Percentiles rank a stretch among this genome's conserved stretches.
phyloP scores from a whole-genome alignment of 805 yeast species.

The Ascoidea tarda region DNA sequence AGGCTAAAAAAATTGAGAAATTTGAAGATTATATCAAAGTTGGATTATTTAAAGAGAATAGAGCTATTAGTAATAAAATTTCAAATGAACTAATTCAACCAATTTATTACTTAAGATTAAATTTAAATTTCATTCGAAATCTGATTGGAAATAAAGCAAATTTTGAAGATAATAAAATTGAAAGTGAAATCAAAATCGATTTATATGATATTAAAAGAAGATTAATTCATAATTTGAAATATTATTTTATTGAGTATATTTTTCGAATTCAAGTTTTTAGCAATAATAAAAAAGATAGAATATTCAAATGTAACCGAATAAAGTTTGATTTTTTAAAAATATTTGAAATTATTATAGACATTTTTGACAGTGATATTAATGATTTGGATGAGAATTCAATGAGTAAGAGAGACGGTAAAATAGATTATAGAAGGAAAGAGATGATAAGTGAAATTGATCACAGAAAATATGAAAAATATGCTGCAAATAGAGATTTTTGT shows the following conservation, averaged over 20 bases:
- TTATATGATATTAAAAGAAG: not conserved
- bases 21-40: not conserved
- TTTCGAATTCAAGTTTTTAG: not conserved
- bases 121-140: too few relatives aligned
- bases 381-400: not conserved
- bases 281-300: not conserved
- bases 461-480: not conserved
- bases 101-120: too few relatives aligned
- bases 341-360: too few relatives aligned
- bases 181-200: not conserved
- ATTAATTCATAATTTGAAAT: too few relatives aligned
- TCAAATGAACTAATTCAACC: not conserved
- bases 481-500: not conserved
- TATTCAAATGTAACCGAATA: too few relatives aligned
- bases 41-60: not conserved
- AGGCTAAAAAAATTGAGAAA: too few relatives aligned
- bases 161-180: not conserved
- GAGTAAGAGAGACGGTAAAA: too few relatives aligned
- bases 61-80: too few relatives aligned
- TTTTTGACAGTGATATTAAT: not conserved
- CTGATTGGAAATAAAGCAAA: not conserved
- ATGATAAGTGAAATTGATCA: not conserved
- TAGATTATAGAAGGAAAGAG: too few relatives aligned
- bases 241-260: not conserved
- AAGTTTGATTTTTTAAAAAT: not conserved